Evolutionary conservation across 139 green algal species (phyloP).

Genomic region (Tetradesmus lagerheimii): DNA sequence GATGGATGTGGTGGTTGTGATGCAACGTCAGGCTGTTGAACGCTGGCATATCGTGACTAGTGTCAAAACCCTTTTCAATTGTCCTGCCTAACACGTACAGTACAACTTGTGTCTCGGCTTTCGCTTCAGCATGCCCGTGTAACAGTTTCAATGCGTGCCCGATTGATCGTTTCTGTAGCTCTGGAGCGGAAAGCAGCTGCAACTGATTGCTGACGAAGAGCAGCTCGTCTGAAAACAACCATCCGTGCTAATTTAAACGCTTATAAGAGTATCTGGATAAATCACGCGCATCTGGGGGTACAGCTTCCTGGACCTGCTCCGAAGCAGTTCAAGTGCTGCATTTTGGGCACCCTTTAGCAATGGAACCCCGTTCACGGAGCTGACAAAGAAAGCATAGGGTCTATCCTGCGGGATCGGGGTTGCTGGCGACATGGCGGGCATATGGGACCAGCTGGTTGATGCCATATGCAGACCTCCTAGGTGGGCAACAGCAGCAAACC

Average conservation of each 20-base stretch:
- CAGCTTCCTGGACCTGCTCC: neutral
- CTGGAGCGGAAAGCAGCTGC: neutral
- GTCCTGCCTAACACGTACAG: neutral
- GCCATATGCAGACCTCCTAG: constrained; percentile 88
- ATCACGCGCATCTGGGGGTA: neutral
- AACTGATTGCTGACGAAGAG: neutral
- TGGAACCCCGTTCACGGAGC: neutral
- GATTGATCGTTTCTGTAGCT: neutral
- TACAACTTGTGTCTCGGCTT: neutral
- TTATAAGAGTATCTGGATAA: too few species aligned
- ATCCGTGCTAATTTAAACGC: neutral
- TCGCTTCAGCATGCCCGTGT: neutral
- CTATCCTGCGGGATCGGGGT: neutral
- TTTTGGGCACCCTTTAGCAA: neutral
- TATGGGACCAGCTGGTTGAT: constrained; percentile 88
- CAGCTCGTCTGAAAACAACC: neutral
- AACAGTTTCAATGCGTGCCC: too few species aligned
- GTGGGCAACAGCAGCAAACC: constrained; percentile 47
- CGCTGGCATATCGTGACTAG: neutral
- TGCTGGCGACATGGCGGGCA: neutral
- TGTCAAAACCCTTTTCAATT: neutral
- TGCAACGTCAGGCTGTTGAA: too few species aligned
- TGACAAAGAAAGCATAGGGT: neutral
- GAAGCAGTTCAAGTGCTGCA: neutral
- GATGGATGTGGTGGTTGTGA: too few species aligned